phyloP scores from a whole-genome alignment of 202 grass and related monocot genomes.

The Schoenoplectus tabernaemontani region DNA sequence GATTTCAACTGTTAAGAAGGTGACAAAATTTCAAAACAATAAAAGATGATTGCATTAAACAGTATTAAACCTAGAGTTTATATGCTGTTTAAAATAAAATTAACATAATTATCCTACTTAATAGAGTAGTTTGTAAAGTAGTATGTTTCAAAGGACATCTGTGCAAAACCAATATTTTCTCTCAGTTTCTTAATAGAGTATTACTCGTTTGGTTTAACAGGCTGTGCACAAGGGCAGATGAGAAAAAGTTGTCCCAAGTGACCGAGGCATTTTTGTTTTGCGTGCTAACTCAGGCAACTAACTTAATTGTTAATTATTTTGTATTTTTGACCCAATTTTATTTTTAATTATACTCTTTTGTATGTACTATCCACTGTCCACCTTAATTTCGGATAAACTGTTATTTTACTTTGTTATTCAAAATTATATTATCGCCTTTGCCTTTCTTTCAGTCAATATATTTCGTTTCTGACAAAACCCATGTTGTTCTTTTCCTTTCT shows the following conservation, averaged over 20 bases:
- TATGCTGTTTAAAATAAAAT: too few species aligned
- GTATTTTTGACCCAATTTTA: background rate
- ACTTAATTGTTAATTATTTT: background rate
- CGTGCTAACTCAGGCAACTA: constrained; percentile 14
- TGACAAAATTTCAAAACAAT: background rate
- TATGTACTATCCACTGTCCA: background rate
- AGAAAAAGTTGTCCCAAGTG: background rate
- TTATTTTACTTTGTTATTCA: background rate
- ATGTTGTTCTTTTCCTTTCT: background rate
- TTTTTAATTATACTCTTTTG: background rate
- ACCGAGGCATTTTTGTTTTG: constrained; percentile 7
- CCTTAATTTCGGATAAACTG: background rate
- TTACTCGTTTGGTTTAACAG: background rate
- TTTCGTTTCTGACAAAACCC: constrained; percentile 5
- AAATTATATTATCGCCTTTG: background rate
- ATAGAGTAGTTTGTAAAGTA: too few species aligned
- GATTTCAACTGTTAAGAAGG: too few species aligned
- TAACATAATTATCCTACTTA: background rate
- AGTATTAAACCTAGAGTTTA: too few species aligned
- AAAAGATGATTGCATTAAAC: too few species aligned
- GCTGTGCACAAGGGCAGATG: background rate
- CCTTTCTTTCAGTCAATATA: background rate
- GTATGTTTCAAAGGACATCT: background rate
- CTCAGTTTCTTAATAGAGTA: background rate
- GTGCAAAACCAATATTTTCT: background rate